These are phyloP conservation scores for Phytophthora ramorum DNA, from an alignment of 352 stramenopile genomes.

Conservation along the genomic window DNA sequence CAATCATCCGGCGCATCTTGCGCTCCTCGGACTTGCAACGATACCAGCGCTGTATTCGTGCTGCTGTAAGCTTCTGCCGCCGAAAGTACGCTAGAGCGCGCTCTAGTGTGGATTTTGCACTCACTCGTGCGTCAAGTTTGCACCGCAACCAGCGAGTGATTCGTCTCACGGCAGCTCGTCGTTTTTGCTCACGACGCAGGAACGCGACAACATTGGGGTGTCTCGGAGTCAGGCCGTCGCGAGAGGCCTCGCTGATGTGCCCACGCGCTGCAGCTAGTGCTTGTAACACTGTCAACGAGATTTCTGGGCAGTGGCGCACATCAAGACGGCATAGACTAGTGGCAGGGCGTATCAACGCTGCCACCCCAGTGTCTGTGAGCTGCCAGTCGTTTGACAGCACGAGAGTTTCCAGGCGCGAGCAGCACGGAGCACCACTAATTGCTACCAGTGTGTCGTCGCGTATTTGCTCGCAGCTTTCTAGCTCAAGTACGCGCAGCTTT, in stretches of 20 bases:
- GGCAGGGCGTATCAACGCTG: constrained; percentile 32
- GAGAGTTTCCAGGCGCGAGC: constrained; percentile 54
- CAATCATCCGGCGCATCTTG: constrained; percentile 37
- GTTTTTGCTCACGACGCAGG: constrained; percentile 39
- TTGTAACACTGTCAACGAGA: constrained; percentile 54
- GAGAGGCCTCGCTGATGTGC: constrained; percentile 46
- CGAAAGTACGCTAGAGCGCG: constrained; percentile 52
- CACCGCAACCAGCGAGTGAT: constrained; percentile 58
- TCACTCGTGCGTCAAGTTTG: constrained; percentile 34
- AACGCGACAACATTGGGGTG: constrained; percentile 58
- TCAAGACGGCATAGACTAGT: constrained; percentile 48
- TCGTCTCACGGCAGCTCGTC: constrained; percentile 37
- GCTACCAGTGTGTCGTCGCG: constrained; percentile 45
- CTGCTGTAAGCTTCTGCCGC: constrained; percentile 44
- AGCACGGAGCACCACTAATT: constrained; percentile 38
- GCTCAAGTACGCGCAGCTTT: constrained; percentile 54
- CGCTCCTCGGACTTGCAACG: constrained; percentile 35
- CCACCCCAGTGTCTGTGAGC: constrained; percentile 61
- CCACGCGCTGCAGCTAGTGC: constrained; percentile 38
- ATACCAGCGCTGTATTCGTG: constrained; percentile 64
- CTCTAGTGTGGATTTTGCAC: constrained; percentile 53
- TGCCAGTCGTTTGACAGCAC: constrained; percentile 78
- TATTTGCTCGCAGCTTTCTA: constrained; percentile 83
- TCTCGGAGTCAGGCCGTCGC: constrained; percentile 57
- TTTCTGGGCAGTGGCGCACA: constrained; percentile 68